Base-by-base conservation (phyloP, 257 asterid species). In the Nemophila menziesii region DNA sequence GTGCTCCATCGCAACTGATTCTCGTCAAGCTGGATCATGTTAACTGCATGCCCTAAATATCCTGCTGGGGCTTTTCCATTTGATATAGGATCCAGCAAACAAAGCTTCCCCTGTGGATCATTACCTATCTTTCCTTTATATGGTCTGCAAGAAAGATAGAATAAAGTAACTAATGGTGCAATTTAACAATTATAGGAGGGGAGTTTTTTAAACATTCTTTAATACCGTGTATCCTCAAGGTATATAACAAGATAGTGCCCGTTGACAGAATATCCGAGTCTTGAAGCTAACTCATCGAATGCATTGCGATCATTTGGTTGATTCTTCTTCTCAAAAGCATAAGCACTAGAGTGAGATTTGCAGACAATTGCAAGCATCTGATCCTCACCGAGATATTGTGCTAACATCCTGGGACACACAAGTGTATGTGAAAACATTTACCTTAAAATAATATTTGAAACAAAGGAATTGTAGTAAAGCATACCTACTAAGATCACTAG, bases 301-400 rank as follows among this genome's bases (percentile, higher is more conserved):
- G 53, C 60, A 52, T 14, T 24, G 18, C 39, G 27, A 15, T 16
- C 11, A 54, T 39, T 41, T 20, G 52, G 16, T 6, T 33, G 45
- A 17, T n/a, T 43, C 49, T 54, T 20, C 56, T 57, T 39, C 39
- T 67, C 74, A 13, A 75, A 49, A 48, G 51, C 19, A 43, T 47
- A 37, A 24, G 74, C 78, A 48, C 62, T 70, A 17, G 50, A 62
- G 26, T 46, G 39, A 40, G 60, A 60, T 52, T 64, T 64, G 74
- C 92, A 83, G 17, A 68, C 94, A 19, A 74, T 42, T 9, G 85
- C 82, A 20, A 72, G 72, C 92, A 83, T 76, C 54, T 64, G 73
- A 51, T 74, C 71, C 50, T 73, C 73, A 20, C 86, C 94, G 5
- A 83, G 71, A 59, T 67, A 79, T 36, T 44, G 49, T 16, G 92